Percentiles rank a stretch among this genome's conserved stretches.
These are phyloP conservation scores for Echites panduratus DNA, from an alignment of 257 asterid genomes.

Conservation along the genomic window DNA sequence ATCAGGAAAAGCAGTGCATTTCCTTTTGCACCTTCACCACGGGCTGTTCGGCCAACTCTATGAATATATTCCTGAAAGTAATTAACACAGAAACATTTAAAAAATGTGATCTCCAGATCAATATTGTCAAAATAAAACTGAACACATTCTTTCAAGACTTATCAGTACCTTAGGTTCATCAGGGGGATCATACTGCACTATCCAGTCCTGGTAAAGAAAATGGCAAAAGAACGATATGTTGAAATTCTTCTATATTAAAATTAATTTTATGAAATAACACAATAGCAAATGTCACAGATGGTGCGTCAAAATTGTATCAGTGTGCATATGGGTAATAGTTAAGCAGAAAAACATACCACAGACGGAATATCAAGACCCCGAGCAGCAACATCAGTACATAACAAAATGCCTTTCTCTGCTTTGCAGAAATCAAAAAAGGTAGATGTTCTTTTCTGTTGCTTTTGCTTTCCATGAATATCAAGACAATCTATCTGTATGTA, in stretches of 20 bases:
- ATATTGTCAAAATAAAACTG: not conserved
- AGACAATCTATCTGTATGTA: conserved; percentile 64
- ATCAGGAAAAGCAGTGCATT: conserved; percentile 86
- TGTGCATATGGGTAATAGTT: conserved; percentile 3
- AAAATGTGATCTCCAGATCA: not conserved
- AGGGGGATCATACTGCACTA: conserved; percentile 96
- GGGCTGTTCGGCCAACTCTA: conserved; percentile 95
- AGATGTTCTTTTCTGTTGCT: conserved; percentile 84
- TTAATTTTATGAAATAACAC: too few relatives aligned
- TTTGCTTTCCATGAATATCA: conserved; percentile 91
- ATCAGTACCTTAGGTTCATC: conserved; percentile 85
- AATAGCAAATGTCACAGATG: too few relatives aligned
- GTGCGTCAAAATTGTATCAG: too few relatives aligned
- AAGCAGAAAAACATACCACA: conserved; percentile 50
- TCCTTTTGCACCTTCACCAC: conserved; percentile 98
- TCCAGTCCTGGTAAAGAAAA: conserved; percentile 71
- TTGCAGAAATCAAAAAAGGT: conserved; percentile 82
- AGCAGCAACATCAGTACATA: conserved; percentile 96
- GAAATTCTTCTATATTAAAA: not conserved
- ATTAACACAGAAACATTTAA: conserved; percentile 14
- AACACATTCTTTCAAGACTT: not conserved
- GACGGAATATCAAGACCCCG: conserved; percentile 98
- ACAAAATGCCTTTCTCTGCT: conserved; percentile 76
- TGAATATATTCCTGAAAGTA: conserved; percentile 80
- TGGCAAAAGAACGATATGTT: conserved; percentile 2